Base-by-base conservation (phyloP, 768 basidiomycete species). In the Pholiota conissans region DNA sequence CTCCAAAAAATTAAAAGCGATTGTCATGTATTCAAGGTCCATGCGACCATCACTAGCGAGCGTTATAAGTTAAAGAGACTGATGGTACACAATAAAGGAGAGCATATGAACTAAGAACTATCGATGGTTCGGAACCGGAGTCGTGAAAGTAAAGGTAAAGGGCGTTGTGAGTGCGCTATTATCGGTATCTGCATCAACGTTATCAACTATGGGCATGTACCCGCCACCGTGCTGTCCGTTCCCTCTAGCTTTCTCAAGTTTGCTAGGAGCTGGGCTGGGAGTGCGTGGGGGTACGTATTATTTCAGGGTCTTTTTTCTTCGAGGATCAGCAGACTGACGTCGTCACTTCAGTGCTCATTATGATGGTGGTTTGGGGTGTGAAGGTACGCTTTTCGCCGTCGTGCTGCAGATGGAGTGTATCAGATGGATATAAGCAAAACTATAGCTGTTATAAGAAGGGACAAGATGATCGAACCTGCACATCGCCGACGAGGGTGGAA, bases 301-400 rank as follows among this genome's bases (percentile, higher is more conserved):
- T n/a, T n/a, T n/a, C n/a, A n/a, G n/a, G n/a, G n/a, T n/a, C n/a
- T 3, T 50, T 18, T 30, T 27, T 9, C 14, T 9, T 26, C 3
- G 20, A 18, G 11, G 24, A 14, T 29, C 24, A 52, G 35, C 37
- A n/a, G 24, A 54, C 32, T 20, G 53, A 45, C 11, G 53, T 54
- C 29, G 53, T 54, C 40, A 54, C 53, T 24, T 32, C 42, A 6
- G 53, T 54, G 42, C 42, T 54, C 53, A 54, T 54, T 10, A 54
- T n/a, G 28, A 54, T 46, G 27, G 24, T 45, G 24, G 53, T 54
- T 9, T 54, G 40, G 2, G 42, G 29, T 5, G n/a, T 32, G 42
- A 29, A n/a, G 34, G 52, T 16, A 32, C 18, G 37, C 24, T 52
- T 40, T 42, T 54, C 42, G 6, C 18, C 42, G 10, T 54, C 52